A percentile compares a stretch with the other conserved stretches of the same genome.
Conservation (phyloP, 164 flowering plant species). For the Stephania cephalantha region DNA sequence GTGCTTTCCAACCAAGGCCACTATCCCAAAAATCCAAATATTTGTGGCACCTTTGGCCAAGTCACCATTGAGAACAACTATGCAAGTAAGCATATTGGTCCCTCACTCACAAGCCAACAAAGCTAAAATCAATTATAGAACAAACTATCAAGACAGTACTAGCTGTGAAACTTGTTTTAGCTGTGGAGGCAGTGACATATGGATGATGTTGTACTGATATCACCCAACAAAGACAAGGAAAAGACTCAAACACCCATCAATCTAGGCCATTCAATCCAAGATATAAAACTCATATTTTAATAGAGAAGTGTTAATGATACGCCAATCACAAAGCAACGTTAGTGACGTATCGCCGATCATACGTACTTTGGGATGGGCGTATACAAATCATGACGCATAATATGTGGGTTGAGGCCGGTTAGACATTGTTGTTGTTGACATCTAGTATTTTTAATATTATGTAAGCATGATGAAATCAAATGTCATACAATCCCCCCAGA, state of each 20-base stretch:
- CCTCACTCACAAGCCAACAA: background rate
- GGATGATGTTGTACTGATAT: background rate
- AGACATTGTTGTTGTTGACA: no score
- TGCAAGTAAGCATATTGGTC: background rate
- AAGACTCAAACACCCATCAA: background rate
- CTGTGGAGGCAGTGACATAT: background rate
- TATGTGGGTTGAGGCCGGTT: no score
- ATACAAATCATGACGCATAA: no score
- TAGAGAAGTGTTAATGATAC: no score
- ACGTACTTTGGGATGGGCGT: background rate
- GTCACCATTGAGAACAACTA: background rate
- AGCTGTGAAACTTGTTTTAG: background rate
- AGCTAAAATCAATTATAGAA: background rate
- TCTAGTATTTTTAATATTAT: background rate
- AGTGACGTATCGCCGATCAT: background rate
- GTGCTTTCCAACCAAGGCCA: no score
- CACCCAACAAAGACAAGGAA: background rate
- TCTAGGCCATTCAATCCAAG: background rate
- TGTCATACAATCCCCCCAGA: background rate
- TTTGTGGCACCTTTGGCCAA: background rate
- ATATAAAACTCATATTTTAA: no score
- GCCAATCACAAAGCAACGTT: background rate
- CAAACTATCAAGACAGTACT: background rate
- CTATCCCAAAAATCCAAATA: background rate
- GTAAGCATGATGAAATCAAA: background rate